Conservation (phyloP, 306 rosid genomes). For the Lablab purpureus region DNA sequence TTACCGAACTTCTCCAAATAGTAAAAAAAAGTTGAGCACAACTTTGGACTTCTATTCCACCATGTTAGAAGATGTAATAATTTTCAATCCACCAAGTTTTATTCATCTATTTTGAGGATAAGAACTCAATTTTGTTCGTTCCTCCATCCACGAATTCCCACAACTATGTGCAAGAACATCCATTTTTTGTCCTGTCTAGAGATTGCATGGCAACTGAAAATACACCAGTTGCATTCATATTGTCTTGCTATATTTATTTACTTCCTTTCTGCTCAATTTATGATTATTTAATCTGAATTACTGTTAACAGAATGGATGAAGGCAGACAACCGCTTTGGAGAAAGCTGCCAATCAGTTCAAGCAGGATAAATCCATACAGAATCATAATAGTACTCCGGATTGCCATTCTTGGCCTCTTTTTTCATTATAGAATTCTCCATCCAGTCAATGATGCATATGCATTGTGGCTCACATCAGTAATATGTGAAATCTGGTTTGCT, state of each 20-base stretch:
- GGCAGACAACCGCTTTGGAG: conserved; percentile 93
- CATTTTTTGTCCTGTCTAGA: background rate
- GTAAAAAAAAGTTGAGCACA: background rate
- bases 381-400: conserved; percentile 74
- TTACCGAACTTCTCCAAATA: background rate
- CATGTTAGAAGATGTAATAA: background rate
- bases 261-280: background rate
- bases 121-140: background rate
- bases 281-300: conserved; percentile 5
- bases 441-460: conserved; percentile 84
- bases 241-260: conserved; percentile 17
- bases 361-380: conserved; percentile 90
- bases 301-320: conserved; percentile 84
- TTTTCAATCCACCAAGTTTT: background rate
- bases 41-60: background rate
- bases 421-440: conserved; percentile 81
- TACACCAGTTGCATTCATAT: background rate
- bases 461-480: conserved; percentile 83
- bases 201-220: background rate
- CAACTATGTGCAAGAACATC: background rate
- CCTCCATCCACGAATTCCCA: background rate
- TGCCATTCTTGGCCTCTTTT: conserved; percentile 73
- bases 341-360: conserved; percentile 79
- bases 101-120: conserved; percentile 4
- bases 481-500: conserved; percentile 93